Conservation (phyloP, 179 eudicot genomes). For the Sideroxylon spinosum region DNA sequence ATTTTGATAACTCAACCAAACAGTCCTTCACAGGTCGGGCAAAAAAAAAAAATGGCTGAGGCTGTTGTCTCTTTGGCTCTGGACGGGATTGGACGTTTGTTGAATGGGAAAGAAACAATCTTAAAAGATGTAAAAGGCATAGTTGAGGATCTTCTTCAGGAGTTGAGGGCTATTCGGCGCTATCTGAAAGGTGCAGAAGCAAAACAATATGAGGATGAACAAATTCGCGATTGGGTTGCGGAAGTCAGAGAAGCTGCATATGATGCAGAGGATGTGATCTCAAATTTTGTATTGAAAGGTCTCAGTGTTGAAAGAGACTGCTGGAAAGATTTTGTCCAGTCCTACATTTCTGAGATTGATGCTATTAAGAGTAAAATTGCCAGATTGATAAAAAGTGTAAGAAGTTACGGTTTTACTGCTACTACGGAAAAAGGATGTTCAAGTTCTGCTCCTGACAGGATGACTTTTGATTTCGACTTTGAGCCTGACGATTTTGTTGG, state of each 20-base stretch:
- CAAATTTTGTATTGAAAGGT: not conserved
- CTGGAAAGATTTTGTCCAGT: not conserved
- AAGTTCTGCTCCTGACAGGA: too few species aligned
- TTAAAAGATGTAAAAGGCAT: not conserved
- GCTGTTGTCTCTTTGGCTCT: not conserved
- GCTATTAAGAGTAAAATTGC: not conserved
- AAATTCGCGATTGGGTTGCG: not conserved
- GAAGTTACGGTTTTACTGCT: not conserved
- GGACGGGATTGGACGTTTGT: not conserved
- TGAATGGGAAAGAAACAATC: conserved; percentile 3
- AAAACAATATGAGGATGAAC: not conserved
- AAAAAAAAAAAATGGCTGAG: conserved; percentile 6
- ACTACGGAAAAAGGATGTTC: not conserved
- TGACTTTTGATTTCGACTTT: too few species aligned
- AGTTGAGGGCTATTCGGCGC: not conserved
- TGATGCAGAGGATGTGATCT: conserved; percentile 1
- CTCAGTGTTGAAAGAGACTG: not conserved
- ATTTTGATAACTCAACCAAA: too few species aligned
- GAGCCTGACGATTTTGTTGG: too few species aligned
- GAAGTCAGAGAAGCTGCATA: conserved; percentile 11
- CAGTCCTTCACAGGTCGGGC: too few species aligned
- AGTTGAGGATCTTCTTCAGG: conserved; percentile 1
- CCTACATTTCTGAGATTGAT: not conserved
- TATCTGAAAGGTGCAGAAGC: conserved; percentile 14
- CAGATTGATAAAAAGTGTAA: not conserved